These are phyloP conservation scores for Jimgerdemannia lactiflua DNA, from an alignment of 192 early-diverging fungal genomes.

Conservation along the genomic window DNA sequence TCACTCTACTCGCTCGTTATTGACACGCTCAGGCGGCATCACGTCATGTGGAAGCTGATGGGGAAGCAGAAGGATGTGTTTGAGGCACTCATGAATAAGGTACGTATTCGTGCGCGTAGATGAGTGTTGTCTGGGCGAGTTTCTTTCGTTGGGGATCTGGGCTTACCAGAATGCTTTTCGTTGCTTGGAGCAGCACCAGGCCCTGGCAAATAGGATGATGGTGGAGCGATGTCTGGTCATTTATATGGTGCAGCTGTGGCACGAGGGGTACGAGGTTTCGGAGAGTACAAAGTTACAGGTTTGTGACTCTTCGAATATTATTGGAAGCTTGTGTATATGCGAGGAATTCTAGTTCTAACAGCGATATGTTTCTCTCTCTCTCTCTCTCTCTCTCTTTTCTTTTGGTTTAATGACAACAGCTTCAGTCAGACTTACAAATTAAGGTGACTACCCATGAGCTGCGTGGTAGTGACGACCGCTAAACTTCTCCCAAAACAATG, in stretches of 20 bases:
- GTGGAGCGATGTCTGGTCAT: constrained; percentile 30
- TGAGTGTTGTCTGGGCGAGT: too few species aligned
- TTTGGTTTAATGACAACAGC: neutral
- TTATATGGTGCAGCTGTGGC: constrained; percentile 33
- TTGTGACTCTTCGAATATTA: neutral
- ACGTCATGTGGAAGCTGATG: constrained; percentile 49
- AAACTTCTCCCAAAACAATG: neutral
- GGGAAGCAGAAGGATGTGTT: constrained; percentile 11
- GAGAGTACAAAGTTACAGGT: constrained; percentile 8
- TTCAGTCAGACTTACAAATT: constrained; percentile 31
- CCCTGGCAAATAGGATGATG: constrained; percentile 9
- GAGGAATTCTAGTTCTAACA: too few species aligned
- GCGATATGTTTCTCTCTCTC: too few species aligned
- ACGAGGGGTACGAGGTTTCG: constrained; percentile 24
- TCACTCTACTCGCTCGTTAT: constrained; percentile 43
- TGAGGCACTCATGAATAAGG: constrained; percentile 14
- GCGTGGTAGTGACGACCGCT: too few species aligned
- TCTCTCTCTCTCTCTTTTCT: neutral
- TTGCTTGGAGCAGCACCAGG: constrained; percentile 16
- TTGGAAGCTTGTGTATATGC: too few species aligned
- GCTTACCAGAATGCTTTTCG: neutral
- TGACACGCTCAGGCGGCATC: constrained; percentile 45
- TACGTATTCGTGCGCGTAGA: neutral
- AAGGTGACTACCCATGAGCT: neutral
- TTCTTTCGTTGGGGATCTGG: too few species aligned